Percentiles rank a stretch among this genome's conserved stretches.
Conservation (phyloP, 1,284 basidiomycete species). For the Ceratobasidium papillatum region DNA sequence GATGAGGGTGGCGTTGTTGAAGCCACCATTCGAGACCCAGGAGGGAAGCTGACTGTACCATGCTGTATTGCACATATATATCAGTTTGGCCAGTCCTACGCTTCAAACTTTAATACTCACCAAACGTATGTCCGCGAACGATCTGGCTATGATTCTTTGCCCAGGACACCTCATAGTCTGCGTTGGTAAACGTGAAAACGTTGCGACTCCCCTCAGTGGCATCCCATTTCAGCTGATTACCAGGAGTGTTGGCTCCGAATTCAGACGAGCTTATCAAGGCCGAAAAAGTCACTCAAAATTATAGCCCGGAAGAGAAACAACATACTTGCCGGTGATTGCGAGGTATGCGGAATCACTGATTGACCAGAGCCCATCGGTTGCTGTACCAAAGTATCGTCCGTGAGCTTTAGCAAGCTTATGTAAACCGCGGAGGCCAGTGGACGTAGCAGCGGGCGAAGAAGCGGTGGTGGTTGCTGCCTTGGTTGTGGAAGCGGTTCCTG, state of each 20-base stretch:
- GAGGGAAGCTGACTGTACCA: slow-evolving; percentile 65
- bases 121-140: slow-evolving; percentile 52
- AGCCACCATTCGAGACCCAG: slow-evolving; percentile 61
- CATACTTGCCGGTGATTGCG: slow-evolving; percentile 40
- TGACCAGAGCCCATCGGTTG: slow-evolving; percentile 33
- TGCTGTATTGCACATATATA: slow-evolving; percentile 55
- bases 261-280: slow-evolving; percentile 4
- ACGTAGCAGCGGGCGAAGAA: neutral
- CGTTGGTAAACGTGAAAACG: slow-evolving; percentile 59
- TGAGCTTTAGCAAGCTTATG: slow-evolving; percentile 37
- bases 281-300: neutral
- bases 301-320: neutral
- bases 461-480: neutral
- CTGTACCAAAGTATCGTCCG: slow-evolving; percentile 41
- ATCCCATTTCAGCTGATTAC: slow-evolving; percentile 52
- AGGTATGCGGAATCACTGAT: slow-evolving; percentile 32
- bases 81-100: neutral
- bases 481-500: slow-evolving; percentile 6
- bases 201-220: slow-evolving; percentile 63
- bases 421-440: slow-evolving; percentile 33
- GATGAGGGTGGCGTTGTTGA: slow-evolving; percentile 56
- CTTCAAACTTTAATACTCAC: slow-evolving; percentile 9
- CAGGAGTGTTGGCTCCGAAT: slow-evolving; percentile 44
- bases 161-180: slow-evolving; percentile 59
- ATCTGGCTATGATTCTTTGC: slow-evolving; percentile 58